These are phyloP conservation scores for Aspergillus neotritici DNA, from an alignment of 2,329 filamentous ascomycete species.

Conservation along the genomic window DNA sequence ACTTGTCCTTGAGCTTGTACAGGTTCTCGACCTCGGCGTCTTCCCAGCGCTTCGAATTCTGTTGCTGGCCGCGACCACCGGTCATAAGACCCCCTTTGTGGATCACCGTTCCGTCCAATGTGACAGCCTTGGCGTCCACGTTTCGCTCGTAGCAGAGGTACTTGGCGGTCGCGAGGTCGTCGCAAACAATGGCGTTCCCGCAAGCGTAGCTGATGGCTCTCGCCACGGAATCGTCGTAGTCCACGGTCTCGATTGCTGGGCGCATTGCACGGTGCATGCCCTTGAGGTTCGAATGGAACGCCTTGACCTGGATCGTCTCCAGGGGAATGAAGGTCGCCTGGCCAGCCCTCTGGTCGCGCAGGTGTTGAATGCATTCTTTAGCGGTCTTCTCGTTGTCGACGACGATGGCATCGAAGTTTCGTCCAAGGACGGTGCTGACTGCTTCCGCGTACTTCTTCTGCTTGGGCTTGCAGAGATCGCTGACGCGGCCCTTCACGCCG, in stretches of 20 bases:
- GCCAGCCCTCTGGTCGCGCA: conserved; percentile 80
- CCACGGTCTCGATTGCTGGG: conserved; percentile 90
- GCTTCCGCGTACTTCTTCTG: conserved; percentile 95
- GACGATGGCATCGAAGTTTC: conserved; percentile 89
- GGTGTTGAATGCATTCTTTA: conserved; percentile 86
- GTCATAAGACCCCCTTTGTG: conserved; percentile 97
- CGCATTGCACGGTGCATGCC: conserved; percentile 76
- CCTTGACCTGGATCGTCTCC: conserved; percentile 94
- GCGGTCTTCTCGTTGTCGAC: conserved; percentile 94
- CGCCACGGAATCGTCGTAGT: conserved; percentile 82
- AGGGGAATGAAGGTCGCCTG: conserved; percentile 93
- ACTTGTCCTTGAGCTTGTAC: conserved; percentile 67
- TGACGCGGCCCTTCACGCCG: conserved; percentile 83
- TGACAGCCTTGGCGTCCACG: conserved; percentile 89
- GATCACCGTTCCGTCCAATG: conserved; percentile 90
- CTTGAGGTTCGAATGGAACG: conserved; percentile 84
- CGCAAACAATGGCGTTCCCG: conserved; percentile 90
- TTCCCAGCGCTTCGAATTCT: conserved; percentile 75
- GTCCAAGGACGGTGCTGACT: conserved; percentile 83
- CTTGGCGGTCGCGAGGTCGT: conserved; percentile 79
- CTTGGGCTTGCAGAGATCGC: conserved; percentile 89
- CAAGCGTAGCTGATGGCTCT: conserved; percentile 93
- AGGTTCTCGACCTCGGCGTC: conserved; percentile 84
- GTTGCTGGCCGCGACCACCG: conserved; percentile 77
- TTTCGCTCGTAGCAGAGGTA: conserved; percentile 79